Conservation (phyloP, 75 land plant genomes). For the Selaginella moellendorffii region DNA sequence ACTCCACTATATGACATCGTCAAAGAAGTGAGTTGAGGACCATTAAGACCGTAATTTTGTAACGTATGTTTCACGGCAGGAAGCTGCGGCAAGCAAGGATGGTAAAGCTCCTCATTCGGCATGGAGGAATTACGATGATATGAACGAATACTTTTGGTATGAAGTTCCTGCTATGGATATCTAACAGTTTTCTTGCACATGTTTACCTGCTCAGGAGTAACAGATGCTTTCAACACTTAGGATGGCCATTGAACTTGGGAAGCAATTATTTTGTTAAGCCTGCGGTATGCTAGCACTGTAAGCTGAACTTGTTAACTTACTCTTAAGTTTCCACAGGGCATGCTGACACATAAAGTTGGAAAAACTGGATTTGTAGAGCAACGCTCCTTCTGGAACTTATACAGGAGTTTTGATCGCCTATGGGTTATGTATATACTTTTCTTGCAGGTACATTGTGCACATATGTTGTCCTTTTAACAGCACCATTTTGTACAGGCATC, state of each 20-base stretch:
- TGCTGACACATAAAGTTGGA: constrained; percentile 29
- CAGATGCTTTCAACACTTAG: constrained; percentile 36
- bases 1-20: constrained; percentile 56
- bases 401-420: constrained; percentile 70
- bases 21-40: constrained; percentile 21
- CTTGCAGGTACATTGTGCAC: constrained; percentile 32
- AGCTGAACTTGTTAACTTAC: no score
- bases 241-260: constrained; percentile 47
- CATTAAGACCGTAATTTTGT: background rate
- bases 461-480: background rate
- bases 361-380: constrained; percentile 93
- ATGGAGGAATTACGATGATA: constrained; percentile 89
- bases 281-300: no score
- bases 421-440: constrained; percentile 60
- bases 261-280: constrained; percentile 41
- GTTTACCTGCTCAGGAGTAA: constrained; percentile 7
- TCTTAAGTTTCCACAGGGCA: constrained; percentile 1
- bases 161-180: background rate
- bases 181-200: background rate
- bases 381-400: constrained; percentile 73
- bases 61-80: constrained; percentile 11
- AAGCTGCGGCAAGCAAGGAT: constrained; percentile 32
- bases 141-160: constrained; percentile 80
- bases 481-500: constrained; percentile 8
- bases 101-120: constrained; percentile 63